Percentiles rank a stretch among this genome's conserved stretches.
These are phyloP conservation scores for Ettlia oleoabundans DNA, from an alignment of 139 green algal species.

Conservation along the genomic window DNA sequence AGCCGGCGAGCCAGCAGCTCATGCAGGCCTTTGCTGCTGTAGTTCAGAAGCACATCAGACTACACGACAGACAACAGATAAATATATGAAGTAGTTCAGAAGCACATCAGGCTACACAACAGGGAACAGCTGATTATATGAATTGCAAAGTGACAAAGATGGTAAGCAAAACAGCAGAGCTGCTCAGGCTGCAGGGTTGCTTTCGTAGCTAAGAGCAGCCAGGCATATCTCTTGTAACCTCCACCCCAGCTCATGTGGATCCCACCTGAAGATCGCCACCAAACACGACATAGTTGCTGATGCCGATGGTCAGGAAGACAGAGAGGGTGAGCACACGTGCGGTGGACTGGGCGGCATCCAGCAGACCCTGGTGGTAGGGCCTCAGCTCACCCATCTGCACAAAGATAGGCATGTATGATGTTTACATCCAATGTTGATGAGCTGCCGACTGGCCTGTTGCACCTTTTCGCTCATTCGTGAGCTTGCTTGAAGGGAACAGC, in stretches of 20 bases:
- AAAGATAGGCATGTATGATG: neutral
- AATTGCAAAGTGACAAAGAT: too few species aligned
- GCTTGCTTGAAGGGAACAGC: too few species aligned
- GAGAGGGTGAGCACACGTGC: constrained; percentile 1
- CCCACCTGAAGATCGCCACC: neutral
- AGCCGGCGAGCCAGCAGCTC: neutral
- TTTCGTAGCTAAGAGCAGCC: neutral
- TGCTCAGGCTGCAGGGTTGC: neutral
- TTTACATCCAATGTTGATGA: neutral
- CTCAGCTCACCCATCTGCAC: constrained; percentile 16
- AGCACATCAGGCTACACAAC: constrained; percentile 12
- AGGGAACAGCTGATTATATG: too few species aligned
- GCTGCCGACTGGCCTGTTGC: too few species aligned
- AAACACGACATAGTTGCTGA: constrained; percentile 11
- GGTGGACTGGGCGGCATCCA: constrained; percentile 4
- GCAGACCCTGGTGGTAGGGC: constrained; percentile 8
- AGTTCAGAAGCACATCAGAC: constrained; percentile 30
- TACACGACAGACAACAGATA: too few species aligned
- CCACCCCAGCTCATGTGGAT: too few species aligned
- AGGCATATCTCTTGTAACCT: too few species aligned
- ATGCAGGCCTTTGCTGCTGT: neutral
- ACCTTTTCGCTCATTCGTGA: too few species aligned
- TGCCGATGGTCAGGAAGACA: constrained; percentile 19
- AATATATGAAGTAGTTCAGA: too few species aligned
- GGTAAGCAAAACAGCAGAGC: neutral